phyloP scores from a whole-genome alignment of 1,139 yeast species.

The Cylindricascospora bacillispora region DNA sequence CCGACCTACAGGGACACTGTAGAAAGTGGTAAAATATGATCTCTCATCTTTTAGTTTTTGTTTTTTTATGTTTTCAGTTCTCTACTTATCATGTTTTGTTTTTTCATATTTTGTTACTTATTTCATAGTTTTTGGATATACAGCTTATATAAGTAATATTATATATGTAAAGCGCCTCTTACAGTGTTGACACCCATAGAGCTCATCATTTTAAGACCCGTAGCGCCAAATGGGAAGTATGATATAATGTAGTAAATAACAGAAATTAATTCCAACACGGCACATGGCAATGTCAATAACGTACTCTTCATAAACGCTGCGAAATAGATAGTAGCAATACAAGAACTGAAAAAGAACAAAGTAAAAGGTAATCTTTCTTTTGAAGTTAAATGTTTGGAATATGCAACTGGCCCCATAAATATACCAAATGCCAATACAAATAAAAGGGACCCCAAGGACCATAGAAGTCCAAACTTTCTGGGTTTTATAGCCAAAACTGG shows the following conservation, averaged over 20 bases:
- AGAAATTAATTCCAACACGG: constrained; percentile 68
- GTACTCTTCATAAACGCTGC: constrained; percentile 53
- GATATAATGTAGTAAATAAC: constrained; percentile 81
- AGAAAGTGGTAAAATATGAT: too few species aligned
- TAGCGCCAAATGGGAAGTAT: constrained; percentile 93
- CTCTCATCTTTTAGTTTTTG: background rate
- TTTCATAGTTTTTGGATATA: constrained; percentile 1
- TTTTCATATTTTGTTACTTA: constrained; percentile 1
- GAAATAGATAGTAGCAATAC: constrained; percentile 50
- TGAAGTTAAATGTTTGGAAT: constrained; percentile 60
- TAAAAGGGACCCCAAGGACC: constrained; percentile 85
- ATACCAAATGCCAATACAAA: constrained; percentile 86
- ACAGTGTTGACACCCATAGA: constrained; percentile 66
- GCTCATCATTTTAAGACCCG: constrained; percentile 71
- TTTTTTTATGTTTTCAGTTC: background rate
- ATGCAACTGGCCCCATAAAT: constrained; percentile 81
- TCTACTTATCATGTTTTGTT: background rate
- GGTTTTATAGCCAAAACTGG: constrained; percentile 88
- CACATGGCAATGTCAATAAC: constrained; percentile 60
- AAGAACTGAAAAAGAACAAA: constrained; percentile 62
- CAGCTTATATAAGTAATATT: too few species aligned
- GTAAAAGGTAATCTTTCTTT: constrained; percentile 72
- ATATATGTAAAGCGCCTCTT: constrained; percentile 26
- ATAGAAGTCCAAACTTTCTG: constrained; percentile 74
- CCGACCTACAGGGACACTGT: constrained; percentile 4